Conservation (phyloP, 2,329 filamentous ascomycete species). For the Xylaria sp. region DNA sequence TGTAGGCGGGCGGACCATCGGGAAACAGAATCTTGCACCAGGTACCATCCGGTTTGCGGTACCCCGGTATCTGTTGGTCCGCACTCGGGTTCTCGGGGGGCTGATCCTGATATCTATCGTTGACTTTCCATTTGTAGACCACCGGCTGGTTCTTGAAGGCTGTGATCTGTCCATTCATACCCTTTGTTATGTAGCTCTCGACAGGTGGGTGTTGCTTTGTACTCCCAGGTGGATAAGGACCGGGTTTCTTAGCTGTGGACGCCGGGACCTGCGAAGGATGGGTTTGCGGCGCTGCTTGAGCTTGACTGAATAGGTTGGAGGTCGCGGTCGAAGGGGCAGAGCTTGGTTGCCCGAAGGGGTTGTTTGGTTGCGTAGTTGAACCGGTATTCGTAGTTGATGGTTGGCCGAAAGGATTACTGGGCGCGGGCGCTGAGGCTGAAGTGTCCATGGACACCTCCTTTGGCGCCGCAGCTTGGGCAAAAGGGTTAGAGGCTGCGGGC, state of each 20-base stretch:
- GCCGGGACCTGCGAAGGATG: slow-evolving; percentile 32
- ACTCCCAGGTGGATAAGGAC: slow-evolving; percentile 59
- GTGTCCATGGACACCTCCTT: slow-evolving; percentile 47
- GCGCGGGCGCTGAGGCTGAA: slow-evolving; percentile 40
- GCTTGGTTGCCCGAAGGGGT: slow-evolving; percentile 50
- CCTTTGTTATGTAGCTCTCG: slow-evolving; percentile 57
- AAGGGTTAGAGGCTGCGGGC: slow-evolving; percentile 48
- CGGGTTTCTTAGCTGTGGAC: slow-evolving; percentile 31
- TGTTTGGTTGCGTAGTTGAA: slow-evolving; percentile 31
- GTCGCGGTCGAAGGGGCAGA: slow-evolving; percentile 25
- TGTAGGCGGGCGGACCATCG: slow-evolving; percentile 72
- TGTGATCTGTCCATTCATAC: slow-evolving; percentile 59
- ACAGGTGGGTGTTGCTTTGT: slow-evolving; percentile 58
- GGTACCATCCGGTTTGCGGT: slow-evolving; percentile 63
- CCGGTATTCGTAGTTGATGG: slow-evolving; percentile 28
- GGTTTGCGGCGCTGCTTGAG: slow-evolving; percentile 33
- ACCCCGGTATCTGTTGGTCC: slow-evolving; percentile 56
- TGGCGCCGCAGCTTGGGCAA: slow-evolving; percentile 44
- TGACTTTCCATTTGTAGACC: slow-evolving; percentile 60
- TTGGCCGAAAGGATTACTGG: slow-evolving; percentile 46
- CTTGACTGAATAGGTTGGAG: slow-evolving; percentile 47
- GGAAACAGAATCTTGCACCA: slow-evolving; percentile 79
- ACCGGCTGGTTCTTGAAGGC: slow-evolving; percentile 74
- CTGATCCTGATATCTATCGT: slow-evolving; percentile 43
- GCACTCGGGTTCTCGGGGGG: slow-evolving; percentile 17